Conservation (phyloP, 164 flowering plant species). For the Tinospora cordifolia region DNA sequence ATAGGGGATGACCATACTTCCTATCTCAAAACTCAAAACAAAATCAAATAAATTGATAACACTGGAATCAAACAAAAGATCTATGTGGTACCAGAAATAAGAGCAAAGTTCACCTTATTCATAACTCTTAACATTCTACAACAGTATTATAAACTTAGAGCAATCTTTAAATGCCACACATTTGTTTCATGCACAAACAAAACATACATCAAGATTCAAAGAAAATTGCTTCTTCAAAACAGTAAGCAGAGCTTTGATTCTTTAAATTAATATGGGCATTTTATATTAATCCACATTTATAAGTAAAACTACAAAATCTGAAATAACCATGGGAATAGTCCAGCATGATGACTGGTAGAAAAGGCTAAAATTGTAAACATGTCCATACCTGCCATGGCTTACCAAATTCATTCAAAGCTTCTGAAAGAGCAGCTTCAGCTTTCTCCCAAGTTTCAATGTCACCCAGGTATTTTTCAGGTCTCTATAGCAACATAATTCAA, state of each 20-base stretch:
- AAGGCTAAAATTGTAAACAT: neutral
- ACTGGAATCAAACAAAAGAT: no score
- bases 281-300: neutral
- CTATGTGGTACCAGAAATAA: no score
- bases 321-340: neutral
- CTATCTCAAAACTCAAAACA: no score
- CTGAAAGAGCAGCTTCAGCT: conserved; percentile 81
- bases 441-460: conserved; percentile 79
- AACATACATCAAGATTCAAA: neutral
- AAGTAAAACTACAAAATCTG: neutral
- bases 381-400: conserved; percentile 88
- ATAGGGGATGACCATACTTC: no score
- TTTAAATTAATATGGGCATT: neutral
- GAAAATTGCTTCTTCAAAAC: no score
- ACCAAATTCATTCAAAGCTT: conserved; percentile 82
- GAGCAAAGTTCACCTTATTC: no score
- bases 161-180: no score
- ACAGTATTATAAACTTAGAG: no score
- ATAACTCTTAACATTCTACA: no score
- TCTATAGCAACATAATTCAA: conserved; percentile 28
- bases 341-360: neutral
- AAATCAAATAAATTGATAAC: no score
- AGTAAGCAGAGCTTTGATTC: neutral
- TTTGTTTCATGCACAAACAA: neutral
- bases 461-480: conserved; percentile 92